A percentile compares a stretch with the other conserved stretches of the same genome.
These are phyloP conservation scores for Psidium friedrichsthalianum DNA, from an alignment of 345 rosid species.

Conservation along the genomic window DNA sequence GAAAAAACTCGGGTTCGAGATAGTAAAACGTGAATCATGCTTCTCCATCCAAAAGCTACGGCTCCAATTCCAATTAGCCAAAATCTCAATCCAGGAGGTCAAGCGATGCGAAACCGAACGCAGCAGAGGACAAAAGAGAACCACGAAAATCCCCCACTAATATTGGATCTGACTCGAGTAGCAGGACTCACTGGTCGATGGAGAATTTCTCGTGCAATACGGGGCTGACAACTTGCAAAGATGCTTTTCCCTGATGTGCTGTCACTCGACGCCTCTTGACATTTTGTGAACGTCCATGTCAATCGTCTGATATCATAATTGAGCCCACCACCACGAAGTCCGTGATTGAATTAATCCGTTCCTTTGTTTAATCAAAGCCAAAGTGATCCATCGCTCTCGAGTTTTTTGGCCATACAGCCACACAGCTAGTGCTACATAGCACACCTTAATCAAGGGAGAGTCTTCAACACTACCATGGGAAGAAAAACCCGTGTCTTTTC, in stretches of 20 bases:
- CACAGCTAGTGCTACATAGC: not conserved
- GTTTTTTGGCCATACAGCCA: not conserved
- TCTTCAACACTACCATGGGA: not conserved
- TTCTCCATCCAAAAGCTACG: not conserved
- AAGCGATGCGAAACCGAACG: not conserved
- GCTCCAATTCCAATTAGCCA: not conserved
- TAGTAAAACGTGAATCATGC: not conserved
- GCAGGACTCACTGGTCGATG: not conserved
- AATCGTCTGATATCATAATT: not conserved
- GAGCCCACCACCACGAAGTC: not conserved
- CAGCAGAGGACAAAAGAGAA: not conserved
- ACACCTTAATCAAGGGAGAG: not conserved
- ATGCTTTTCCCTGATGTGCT: not conserved
- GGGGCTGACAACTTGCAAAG: too few species aligned
- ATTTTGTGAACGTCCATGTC: not conserved
- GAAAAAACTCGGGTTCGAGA: not conserved
- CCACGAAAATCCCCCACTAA: not conserved
- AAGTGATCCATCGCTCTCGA: not conserved
- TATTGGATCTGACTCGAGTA: not conserved
- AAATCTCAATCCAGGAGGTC: not conserved
- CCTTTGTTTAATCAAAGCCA: not conserved
- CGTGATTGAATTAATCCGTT: not conserved
- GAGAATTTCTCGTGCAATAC: not conserved
- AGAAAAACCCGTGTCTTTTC: not conserved
- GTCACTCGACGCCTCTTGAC: not conserved